A percentile compares a stretch with the other conserved stretches of the same genome.
Evolutionary conservation across 768 basidiomycete genomes (phyloP).

Genomic region (Tremella mesenterica): DNA sequence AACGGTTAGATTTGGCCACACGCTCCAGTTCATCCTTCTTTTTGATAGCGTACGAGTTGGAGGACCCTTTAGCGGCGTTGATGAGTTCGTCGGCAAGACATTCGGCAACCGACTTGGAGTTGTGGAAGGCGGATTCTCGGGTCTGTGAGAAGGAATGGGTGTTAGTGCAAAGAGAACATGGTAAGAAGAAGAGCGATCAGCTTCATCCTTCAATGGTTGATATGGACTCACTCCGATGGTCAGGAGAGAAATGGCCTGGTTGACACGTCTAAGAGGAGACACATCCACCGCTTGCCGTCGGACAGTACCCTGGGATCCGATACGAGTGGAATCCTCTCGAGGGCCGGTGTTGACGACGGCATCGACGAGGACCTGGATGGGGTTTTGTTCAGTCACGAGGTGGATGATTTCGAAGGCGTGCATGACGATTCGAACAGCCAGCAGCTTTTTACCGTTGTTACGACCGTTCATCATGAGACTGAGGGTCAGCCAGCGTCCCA

Average conservation of each 20-base stretch:
- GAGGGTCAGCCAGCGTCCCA: neutral
- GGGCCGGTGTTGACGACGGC: slow-evolving; percentile 99
- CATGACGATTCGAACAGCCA: slow-evolving; percentile 97
- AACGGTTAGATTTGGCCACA: slow-evolving; percentile 99
- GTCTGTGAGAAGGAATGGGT: slow-evolving; percentile 52
- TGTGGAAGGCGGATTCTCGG: slow-evolving; percentile 99
- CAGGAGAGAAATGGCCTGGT: slow-evolving; percentile 90
- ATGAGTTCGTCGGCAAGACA: slow-evolving; percentile 98
- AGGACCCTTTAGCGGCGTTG: slow-evolving; percentile 99
- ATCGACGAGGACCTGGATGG: slow-evolving; percentile 92
- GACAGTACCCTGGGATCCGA: slow-evolving; percentile 98
- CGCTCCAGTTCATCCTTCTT: slow-evolving; percentile 99
- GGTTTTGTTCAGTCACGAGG: slow-evolving; percentile 99
- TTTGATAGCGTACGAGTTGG: slow-evolving; percentile 99
- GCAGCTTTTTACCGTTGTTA: slow-evolving; percentile 99
- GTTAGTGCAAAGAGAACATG: neutral
- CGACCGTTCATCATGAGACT: slow-evolving; percentile 99
- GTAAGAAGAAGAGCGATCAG: neutral
- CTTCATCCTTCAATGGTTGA: too few relatives aligned
- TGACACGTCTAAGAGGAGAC: slow-evolving; percentile 93
- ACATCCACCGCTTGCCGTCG: slow-evolving; percentile 99
- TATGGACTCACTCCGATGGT: slow-evolving; percentile 75
- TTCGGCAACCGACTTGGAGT: slow-evolving; percentile 98
- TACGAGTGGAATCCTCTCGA: slow-evolving; percentile 98
- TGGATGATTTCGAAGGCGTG: slow-evolving; percentile 99